Base-by-base conservation (phyloP, 306 rosid species). In the Hippophae tibetana region DNA sequence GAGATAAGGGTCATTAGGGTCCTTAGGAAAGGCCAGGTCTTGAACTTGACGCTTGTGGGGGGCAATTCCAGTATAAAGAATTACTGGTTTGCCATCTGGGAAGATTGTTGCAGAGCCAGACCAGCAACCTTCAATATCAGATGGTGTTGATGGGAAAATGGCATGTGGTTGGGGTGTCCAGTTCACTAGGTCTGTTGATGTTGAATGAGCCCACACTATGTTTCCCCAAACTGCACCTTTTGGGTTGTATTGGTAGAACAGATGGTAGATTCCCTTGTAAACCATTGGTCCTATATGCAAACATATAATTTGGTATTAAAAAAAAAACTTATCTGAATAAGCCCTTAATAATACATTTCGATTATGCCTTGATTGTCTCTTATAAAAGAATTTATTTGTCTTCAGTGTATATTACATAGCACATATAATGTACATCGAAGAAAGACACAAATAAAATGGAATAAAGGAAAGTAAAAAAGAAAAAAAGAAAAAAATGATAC, bases 161-260 rank as follows among this genome's bases (percentile, higher is more conserved):
- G 97, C 93, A 27, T 13, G 72, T 9, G 74, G 73, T 2, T 82
- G 84, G 48, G 93, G 90, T 42, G 59, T 69, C 97, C 97, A 89
- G 61, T 89, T 86, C 27, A 89, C 76, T 0, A 89, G 82, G 70
- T 89, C 95, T 43, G 76, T 64, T 51, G 97, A 89, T 8, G 86
- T 79, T 3, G 95, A 89, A 58, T 89, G 97, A 43, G 90, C 95
- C 97, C 97, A 89, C 2, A 84, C 93, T 23, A 86, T 84, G 45
- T 86, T 76, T 2, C 93, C 97, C 97, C 97, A 89, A 6, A 76
- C 82, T 0, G 79, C 87, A 18, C 84, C 93, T 54, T 72, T 58
- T 0, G 95, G 97, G 40, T 86, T 90, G 73, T 80, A 86, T 68
- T 86, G 97, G 18, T 87, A 87, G 76, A 90, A 87, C 1, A 90